These are phyloP conservation scores for Pestalotiopsis sp. DNA, from an alignment of 2,329 filamentous ascomycete genomes.

Conservation along the genomic window DNA sequence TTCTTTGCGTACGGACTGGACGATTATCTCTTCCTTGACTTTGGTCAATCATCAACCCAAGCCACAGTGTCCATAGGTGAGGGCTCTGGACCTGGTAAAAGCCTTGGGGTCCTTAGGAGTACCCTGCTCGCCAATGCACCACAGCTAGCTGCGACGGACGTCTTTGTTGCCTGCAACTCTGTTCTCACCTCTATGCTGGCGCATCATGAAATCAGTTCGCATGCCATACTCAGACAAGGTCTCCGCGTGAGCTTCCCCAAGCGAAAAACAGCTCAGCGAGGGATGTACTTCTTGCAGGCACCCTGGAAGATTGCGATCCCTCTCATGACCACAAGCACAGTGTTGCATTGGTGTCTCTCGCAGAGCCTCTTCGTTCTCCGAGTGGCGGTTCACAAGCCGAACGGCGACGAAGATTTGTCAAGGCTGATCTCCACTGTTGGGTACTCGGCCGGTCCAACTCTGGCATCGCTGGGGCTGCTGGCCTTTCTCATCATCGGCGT, in stretches of 20 bases:
- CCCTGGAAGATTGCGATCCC: conserved; percentile 6
- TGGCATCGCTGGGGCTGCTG: conserved; percentile 5
- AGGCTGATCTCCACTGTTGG: not conserved
- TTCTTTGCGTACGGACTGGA: conserved; percentile 4
- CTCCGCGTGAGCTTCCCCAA: conserved; percentile 10
- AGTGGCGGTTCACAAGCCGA: not conserved
- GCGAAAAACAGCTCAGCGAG: conserved; percentile 3
- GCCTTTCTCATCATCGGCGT: not conserved
- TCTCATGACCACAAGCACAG: conserved; percentile 5
- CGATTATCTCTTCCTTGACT: not conserved
- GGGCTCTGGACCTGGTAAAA: not conserved
- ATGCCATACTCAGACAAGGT: conserved; percentile 5
- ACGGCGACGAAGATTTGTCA: not conserved
- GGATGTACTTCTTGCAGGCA: conserved; percentile 1
- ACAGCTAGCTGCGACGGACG: conserved; percentile 9
- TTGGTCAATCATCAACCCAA: conserved; percentile 4
- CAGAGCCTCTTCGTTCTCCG: conserved; percentile 15
- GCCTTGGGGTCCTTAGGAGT: not conserved
- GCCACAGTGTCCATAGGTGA: not conserved
- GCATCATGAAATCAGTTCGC: conserved; percentile 13
- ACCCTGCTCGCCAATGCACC: conserved; percentile 8
- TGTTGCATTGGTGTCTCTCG: conserved; percentile 7
- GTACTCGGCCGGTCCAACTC: conserved; percentile 5
- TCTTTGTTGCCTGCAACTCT: conserved; percentile 11
- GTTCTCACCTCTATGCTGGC: conserved; percentile 12